Base-by-base conservation (phyloP, 2,329 filamentous ascomycete genomes). In the Penicillium corylophilum region DNA sequence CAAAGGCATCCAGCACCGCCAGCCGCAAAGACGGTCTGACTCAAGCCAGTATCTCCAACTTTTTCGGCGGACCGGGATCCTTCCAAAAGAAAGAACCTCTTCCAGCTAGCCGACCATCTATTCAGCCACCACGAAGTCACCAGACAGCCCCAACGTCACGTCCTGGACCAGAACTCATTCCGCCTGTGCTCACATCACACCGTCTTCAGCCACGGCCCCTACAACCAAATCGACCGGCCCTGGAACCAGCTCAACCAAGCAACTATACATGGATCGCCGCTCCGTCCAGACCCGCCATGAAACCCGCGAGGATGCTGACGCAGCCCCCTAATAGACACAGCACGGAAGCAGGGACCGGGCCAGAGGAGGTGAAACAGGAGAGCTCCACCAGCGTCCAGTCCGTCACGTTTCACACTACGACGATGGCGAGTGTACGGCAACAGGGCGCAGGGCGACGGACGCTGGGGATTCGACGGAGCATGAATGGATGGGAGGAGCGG, bases 41-140 rank as follows among this genome's bases (percentile, higher is more conserved):
- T 1, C 80, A 83, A 63, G 78, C 77, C 23, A 77, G 68, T 44
- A 79, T 84, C 41, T 75, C 77, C 4, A 76, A 66, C 51, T 83
- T 82, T 66, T 83, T 83, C 42, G 54, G 62, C 18, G 59, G 61
- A 26, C 57, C 64, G 41, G 56, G 62, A 18, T 51, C 60, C 48
- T 45, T 54, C 28, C 54, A 57, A 39, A 61, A 64, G 39, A 46
- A 29, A 44, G 49, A 51, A 8, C 31, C 57, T 20, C 22, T 35
- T 26, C 46, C 42, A 43, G 39, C 56, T 16, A 53, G 24, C 33
- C 41, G 45, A 31, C 44, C 50, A n/a, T 45, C 50, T 39, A 48
- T 45, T 22, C 55, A 51, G 39, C 48, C 41, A 52, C 40, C 48
- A 29, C 51, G 41, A 46, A 55, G 49, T 50, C 57, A 54, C 13